Percentiles rank a stretch among this genome's conserved stretches.
phyloP scores from a whole-genome alignment of 371 early-diverging fungal species.

The Mucor lusitanicus region DNA sequence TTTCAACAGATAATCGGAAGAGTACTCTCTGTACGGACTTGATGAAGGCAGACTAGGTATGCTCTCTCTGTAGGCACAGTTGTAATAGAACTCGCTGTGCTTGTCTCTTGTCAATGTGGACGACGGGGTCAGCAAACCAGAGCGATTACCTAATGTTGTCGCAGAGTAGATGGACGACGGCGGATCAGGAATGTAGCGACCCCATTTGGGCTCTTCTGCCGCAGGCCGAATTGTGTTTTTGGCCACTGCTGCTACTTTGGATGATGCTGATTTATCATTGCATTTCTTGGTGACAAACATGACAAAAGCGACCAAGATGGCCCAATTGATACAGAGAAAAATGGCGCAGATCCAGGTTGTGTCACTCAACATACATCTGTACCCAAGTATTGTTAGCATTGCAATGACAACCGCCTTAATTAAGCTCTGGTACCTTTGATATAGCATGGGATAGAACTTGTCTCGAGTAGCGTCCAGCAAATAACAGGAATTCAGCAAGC shows the following conservation, averaged over 20 bases:
- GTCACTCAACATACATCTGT: constrained; percentile 20
- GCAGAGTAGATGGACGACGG: constrained; percentile 15
- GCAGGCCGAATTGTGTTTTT: neutral
- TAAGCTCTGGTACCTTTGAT: constrained; percentile 34
- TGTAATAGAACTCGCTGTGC: constrained; percentile 2
- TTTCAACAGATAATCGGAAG: neutral
- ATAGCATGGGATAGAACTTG: constrained; percentile 32
- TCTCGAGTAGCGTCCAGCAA: constrained; percentile 29
- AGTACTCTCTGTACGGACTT: neutral
- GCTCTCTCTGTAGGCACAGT: neutral
- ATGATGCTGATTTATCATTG: neutral
- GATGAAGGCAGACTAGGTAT: neutral
- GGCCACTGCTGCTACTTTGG: neutral
- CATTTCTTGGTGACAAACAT: constrained; percentile 4
- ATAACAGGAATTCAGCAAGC: constrained; percentile 30
- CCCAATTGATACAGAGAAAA: constrained; percentile 12
- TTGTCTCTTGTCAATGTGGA: constrained; percentile 3
- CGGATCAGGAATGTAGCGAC: constrained; percentile 22
- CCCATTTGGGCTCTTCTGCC: constrained; percentile 16
- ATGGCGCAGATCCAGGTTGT: constrained; percentile 14
- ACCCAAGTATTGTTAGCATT: neutral
- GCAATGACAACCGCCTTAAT: neutral
- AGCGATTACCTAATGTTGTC: neutral
- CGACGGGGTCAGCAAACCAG: constrained; percentile 10
- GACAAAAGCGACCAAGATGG: neutral